These are phyloP conservation scores for Botrytis fabae DNA, from an alignment of 2,329 filamentous ascomycete genomes.

Conservation along the genomic window DNA sequence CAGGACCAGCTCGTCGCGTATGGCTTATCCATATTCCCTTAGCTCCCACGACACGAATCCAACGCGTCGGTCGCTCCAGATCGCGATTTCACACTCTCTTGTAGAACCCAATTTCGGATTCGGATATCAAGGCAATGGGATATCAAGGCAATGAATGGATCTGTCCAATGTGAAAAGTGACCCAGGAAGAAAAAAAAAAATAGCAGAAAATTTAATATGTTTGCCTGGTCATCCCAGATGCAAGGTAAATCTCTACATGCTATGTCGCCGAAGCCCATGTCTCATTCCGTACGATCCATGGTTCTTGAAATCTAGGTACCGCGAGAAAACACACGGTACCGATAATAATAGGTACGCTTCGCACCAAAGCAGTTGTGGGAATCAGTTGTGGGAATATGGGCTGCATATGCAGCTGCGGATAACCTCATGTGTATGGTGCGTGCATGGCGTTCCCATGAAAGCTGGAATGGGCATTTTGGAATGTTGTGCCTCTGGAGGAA, in stretches of 20 bases:
- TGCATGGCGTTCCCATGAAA: not conserved
- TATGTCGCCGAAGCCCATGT: conserved; percentile 12
- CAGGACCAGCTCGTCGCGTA: not conserved
- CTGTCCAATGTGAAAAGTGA: not conserved
- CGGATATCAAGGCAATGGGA: not conserved
- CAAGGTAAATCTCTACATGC: conserved; percentile 14
- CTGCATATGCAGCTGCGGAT: conserved; percentile 11
- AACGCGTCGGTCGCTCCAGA: not conserved
- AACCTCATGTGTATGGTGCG: not conserved
- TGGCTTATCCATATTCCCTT: not conserved
- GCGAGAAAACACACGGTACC: not conserved
- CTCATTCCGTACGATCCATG: conserved; percentile 2
- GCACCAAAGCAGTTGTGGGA: not conserved
- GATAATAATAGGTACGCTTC: not conserved
- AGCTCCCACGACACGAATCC: not conserved
- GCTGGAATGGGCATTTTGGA: not conserved
- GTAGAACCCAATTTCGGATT: not conserved
- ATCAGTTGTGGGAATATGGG: not conserved
- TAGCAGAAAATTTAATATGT: not conserved
- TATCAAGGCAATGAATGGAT: not conserved
- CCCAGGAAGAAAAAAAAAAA: not conserved
- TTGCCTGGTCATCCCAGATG: not conserved
- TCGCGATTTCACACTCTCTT: not conserved
- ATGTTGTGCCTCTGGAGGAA: conserved; percentile 1
- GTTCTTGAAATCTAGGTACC: not conserved